Evolutionary conservation across 805 yeast genomes (phyloP), one percentile per base, ranked within the genome.

Genomic region (Candida ascalaphidarum): DNA sequence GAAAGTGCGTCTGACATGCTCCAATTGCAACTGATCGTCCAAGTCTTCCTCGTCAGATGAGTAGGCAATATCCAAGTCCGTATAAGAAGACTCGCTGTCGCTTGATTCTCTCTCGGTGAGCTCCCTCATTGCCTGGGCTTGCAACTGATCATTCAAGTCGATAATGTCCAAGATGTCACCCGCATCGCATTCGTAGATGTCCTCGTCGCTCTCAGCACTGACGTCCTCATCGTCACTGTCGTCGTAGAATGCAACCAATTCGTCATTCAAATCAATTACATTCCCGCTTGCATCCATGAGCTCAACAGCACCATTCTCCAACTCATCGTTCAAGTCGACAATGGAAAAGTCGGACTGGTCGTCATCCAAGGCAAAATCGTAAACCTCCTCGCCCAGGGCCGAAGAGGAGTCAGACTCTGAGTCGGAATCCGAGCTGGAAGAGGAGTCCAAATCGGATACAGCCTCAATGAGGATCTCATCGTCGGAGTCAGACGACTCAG

Each of bases 91-190:
- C 6, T 34, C 39, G 19, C 30, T 28, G 19, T 30, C 40, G 14
- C 32, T 13, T n/a, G 29, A 46, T 8, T 31, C 37, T 14, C 39
- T 33, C 26, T 54, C 58, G 16, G 36, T 35, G 37, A 60, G 54
- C 31, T 45, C 44, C 21, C 35, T 43, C 25, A 51, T 37, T 5
- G 61, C 61, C 27, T 54, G 50, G 14, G 52, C 58, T 39, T 56
- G 59, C 35, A 58, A 48, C 37, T 50, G 57, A 30, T 60, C 64
- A 35, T 58, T 58, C 49, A 59, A 38, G 45, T 60, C 66, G 16
- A 56, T 43, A 12, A 54, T 38, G 27, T 58, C 64, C 24, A 46
- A 44, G 22, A 43, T 43, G 28, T 56, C 61, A 33, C 50, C 50
- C 23, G 55, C 52, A 30, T 50, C 55, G 22, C 23, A 12, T 10